Evolutionary conservation across 805 yeast species (phyloP).

Genomic region (Pichia californica): DNA sequence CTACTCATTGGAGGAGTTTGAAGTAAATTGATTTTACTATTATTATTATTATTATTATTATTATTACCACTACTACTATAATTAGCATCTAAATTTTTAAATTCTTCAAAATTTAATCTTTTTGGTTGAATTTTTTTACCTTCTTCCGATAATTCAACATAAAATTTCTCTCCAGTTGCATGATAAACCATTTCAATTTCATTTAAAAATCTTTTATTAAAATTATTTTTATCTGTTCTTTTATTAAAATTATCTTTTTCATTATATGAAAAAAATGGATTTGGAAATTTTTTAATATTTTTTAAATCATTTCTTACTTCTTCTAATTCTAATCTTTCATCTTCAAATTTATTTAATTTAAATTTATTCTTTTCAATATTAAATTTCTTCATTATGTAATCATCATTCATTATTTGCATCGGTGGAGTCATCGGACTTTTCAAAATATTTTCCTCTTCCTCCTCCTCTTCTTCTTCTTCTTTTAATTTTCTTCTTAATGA

Average conservation of each 20-base stretch:
- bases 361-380: constrained; percentile 16
- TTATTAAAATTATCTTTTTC: constrained; percentile 1
- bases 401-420: constrained; percentile 30
- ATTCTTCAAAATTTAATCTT: constrained; percentile 25
- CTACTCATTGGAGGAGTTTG: constrained; percentile 2
- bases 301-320: constrained; percentile 10
- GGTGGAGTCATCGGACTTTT: constrained; percentile 32
- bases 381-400: constrained; percentile 25
- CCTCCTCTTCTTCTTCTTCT: neutral
- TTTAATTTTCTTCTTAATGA: neutral
- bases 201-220: constrained; percentile 25
- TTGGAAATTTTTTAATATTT: constrained; percentile 11
- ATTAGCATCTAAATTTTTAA: neutral
- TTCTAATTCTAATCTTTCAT: constrained; percentile 13
- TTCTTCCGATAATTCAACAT: constrained; percentile 25
- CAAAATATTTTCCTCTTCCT: neutral
- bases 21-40: neutral
- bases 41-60: too few species aligned
- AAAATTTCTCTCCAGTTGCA: constrained; percentile 35
- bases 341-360: constrained; percentile 10
- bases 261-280: constrained; percentile 27
- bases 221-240: neutral
- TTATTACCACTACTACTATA: too few species aligned
- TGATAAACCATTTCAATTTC: constrained; percentile 36
- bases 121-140: constrained; percentile 35